Base-by-base conservation (phyloP, 2,329 filamentous ascomycete species). In the Botryotinia convoluta region DNA sequence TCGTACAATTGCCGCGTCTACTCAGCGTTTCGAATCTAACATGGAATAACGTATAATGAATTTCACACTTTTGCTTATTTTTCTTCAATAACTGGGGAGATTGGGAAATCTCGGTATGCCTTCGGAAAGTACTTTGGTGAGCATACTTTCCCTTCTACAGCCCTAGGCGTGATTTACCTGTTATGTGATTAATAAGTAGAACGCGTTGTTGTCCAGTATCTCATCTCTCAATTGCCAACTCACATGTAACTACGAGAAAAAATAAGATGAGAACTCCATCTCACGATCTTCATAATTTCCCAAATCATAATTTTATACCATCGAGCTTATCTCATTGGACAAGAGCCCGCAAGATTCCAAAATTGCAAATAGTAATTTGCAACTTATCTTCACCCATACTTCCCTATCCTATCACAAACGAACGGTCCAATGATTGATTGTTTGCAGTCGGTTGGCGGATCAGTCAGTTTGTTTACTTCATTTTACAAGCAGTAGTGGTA, bases 401-500 rank as follows among this genome's bases (percentile, higher is more conserved):
- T 37, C 39, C 37, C 35, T 29, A 59, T 59, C 54, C 44, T 16
- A 32, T 69, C 67, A 20, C 37, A 45, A 54, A 68, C 26, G 16
- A 54, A 68, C 16, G 5, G 8, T 42, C 67, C 69, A 64, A 61
- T 63, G n/a, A 32, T 51, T 37, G n/a, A 22, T 32, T 39, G 42
- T 35, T 51, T 39, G 32, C 26, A 51, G 14, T 44, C 26, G 61
- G 45, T 54, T 42, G 35, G 60, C 48, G 29, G 32, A 37, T 68
- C 51, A 42, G 45, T 42, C 22, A 26, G 26, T 59, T 67, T 72
- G 70, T 59, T 59, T 72, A 57, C 45, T 42, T 72, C 69, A 71
- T 71, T 65, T 71, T 42, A 71, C 60, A 45, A 57, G 64, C 64
- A 57, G 18, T 45, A 71, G 45, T 54, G 69, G 45, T n/a, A 67